Evolutionary conservation across 1,284 basidiomycete genomes (phyloP), one percentile per base, ranked within the genome.

Genomic region (Cutaneotrichosporon cyanovorans): DNA sequence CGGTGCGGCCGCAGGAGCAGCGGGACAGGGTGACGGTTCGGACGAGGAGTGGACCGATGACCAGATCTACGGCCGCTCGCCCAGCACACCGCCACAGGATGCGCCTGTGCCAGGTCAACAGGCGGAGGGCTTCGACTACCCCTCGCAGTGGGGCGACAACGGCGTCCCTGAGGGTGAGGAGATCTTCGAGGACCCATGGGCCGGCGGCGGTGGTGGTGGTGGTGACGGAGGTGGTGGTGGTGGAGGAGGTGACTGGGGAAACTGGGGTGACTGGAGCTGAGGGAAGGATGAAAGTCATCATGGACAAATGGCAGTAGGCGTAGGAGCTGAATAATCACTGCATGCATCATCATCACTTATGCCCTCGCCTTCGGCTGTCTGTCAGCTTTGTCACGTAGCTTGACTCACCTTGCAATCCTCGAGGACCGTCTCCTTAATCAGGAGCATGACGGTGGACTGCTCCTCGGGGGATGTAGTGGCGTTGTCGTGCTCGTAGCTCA

Each of bases 401-500:
- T 6, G 5, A 7, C 43, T 23, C 48, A 69, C 67, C 55, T 61
- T 63, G 55, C 68, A 71, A 58, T 75, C 74, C 30, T 74, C 73
- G 52, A 69, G 68, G 42, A 69, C 70, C 37, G 61, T 67, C 52
- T 68, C 69, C 59, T 65, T 75, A 51, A 67, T 61, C 55, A 61
- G 61, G 40, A 62, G 53, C 59, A 62, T 61, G 41, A 60, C 65
- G 51, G 48, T 62, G 23, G 54, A 56, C 53, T 63, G 61, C 33
- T 64, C 66, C 38, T 65, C 69, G 3, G 46, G 48, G 35, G 42
- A 58, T 37, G 40, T 47, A 18, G 66, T 78, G 56, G 85, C 84
- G 9, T 85, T 87, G 51, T 87, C 82, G 60, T 93, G 88, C 84
- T 87, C 86, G 73, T 90, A 89, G 54, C 86, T 83, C 8, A 82